Conservation (phyloP, 805 yeast genomes). For the Cyberlindnera subsufficiens region DNA sequence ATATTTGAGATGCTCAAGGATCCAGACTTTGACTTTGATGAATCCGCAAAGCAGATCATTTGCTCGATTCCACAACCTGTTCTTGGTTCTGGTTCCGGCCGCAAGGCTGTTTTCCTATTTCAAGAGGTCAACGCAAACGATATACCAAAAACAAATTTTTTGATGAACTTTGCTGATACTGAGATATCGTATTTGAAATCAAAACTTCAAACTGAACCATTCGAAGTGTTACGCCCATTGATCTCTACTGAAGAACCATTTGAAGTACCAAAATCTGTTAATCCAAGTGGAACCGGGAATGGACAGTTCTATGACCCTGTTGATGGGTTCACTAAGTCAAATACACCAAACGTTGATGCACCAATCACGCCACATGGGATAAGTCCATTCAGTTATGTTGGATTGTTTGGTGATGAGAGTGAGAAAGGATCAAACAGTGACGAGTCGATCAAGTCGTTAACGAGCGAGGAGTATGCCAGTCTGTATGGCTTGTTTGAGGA, state of each 20-base stretch:
- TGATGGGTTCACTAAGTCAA: slow-evolving; percentile 1
- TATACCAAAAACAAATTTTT: slow-evolving; percentile 13
- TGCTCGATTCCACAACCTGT: too few species aligned
- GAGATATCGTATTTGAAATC: slow-evolving; percentile 12
- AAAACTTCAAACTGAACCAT: slow-evolving; percentile 8
- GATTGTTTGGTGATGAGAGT: not conserved
- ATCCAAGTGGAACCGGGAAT: slow-evolving; percentile 13
- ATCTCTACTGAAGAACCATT: not conserved
- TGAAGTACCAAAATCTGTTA: not conserved
- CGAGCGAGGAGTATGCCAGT: slow-evolving; percentile 21
- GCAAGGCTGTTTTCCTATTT: not conserved
- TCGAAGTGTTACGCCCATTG: slow-evolving; percentile 16
- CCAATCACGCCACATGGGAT: not conserved
- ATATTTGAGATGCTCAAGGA: slow-evolving; percentile 11
- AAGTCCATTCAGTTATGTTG: not conserved
- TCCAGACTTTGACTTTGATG: slow-evolving; percentile 17
- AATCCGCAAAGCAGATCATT: slow-evolving; percentile 2
- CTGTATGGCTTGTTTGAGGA: slow-evolving; percentile 22
- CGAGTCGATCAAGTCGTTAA: slow-evolving; percentile 1
- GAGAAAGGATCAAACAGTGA: not conserved
- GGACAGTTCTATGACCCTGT: slow-evolving; percentile 16
- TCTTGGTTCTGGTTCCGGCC: not conserved
- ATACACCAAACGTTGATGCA: not conserved
- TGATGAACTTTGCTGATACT: slow-evolving; percentile 11
- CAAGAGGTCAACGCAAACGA: slow-evolving; percentile 12